Base-by-base conservation (phyloP, 345 rosid species). In the Bruguiera gymnorhiza region DNA sequence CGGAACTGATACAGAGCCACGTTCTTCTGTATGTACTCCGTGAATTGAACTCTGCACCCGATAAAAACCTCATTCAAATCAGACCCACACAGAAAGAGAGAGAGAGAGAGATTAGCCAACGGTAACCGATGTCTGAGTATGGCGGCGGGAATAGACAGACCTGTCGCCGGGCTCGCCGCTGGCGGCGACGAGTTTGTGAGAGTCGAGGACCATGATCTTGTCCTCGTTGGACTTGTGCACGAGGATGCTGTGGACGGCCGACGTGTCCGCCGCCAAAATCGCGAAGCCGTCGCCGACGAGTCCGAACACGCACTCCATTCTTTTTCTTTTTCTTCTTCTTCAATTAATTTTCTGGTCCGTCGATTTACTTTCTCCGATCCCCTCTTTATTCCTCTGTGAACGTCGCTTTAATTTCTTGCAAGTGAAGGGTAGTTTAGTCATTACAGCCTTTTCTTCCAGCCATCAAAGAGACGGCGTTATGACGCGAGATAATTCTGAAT, bases 81-180 rank as follows among this genome's bases (percentile, higher is more conserved):
- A 26, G n/a, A 19, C 29, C 39, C 23, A 5, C 43, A 37, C 2
- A 6, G 8, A 36, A 1, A 36, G 39, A 36, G 9, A 36, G 39
- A 8, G 39, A 34, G 37, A 34, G 37, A 9, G 43, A 37, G 43
- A 37, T 2, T 10, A 5, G 48, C 48, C 48, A 39, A 37, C 13
- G 43, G 13, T 37, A 9, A 37, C 11, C 0, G 43, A 37, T 37
- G 43, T 32, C 36, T 5, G 39, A 36, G 39, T 36, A 8, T 36
- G 39, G 39, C 39, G 39, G 39, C 39, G 39, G 39, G 39, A 36
- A 36, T 95, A n/a, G 29, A 23, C 27, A 7, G 5, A 92, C 97
- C 97, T 79, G 78, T 94, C 98, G 60, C 98, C 97, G 43, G 99
- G 80, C 85, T 92, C 97, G 27, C 99, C 99, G 68, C 97, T 92